Conservation (phyloP, 805 yeast genomes). For the Saturnispora serradocipensis region DNA sequence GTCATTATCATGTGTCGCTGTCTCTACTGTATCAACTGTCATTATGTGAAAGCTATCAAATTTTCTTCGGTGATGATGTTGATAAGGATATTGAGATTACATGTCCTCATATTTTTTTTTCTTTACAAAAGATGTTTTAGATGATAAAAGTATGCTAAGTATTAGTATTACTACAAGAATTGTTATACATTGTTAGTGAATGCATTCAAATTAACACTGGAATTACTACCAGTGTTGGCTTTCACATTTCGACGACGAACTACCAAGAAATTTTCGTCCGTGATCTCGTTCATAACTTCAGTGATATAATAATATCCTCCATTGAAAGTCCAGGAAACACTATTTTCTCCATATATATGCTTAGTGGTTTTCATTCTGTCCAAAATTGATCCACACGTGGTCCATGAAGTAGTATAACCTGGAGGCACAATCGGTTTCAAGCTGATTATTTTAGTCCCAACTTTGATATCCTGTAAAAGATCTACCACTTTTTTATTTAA, state of each 20-base stretch:
- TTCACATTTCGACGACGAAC: constrained; percentile 19
- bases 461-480: constrained; percentile 51
- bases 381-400: constrained; percentile 43
- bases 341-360: constrained; percentile 52
- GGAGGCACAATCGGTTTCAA: constrained; percentile 73
- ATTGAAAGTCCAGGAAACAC: constrained; percentile 88
- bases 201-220: constrained; percentile 22
- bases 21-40: constrained; percentile 3
- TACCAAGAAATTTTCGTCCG: constrained; percentile 26
- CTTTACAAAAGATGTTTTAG: neutral
- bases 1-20: neutral
- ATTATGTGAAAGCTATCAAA: neutral
- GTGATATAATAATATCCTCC: constrained; percentile 74
- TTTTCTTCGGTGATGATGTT: neutral
- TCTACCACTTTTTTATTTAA: constrained; percentile 58
- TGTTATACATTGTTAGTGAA: constrained; percentile 26
- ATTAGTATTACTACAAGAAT: neutral
- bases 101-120: neutral
- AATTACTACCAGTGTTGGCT: constrained; percentile 13
- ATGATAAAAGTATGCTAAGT: neutral
- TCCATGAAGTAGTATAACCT: constrained; percentile 55
- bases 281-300: constrained; percentile 40
- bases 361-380: constrained; percentile 57
- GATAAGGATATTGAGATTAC: neutral
- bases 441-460: constrained; percentile 73